These are phyloP conservation scores for Ascochyta fabae DNA, from an alignment of 2,329 filamentous ascomycete genomes.

Conservation along the genomic window DNA sequence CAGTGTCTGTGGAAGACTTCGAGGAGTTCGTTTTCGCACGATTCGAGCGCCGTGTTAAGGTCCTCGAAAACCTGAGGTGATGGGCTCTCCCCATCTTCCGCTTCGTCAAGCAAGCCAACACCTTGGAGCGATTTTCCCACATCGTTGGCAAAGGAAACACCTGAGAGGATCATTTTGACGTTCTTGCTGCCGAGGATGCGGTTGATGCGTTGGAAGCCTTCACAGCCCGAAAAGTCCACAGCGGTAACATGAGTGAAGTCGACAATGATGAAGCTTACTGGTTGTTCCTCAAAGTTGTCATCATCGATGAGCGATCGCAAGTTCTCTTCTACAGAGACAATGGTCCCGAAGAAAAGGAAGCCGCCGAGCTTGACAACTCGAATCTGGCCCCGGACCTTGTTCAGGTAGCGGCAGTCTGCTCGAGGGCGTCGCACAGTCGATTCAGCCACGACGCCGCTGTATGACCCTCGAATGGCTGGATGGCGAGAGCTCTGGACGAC, in stretches of 20 bases:
- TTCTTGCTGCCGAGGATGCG: slow-evolving; percentile 78
- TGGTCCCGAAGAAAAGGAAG: slow-evolving; percentile 98
- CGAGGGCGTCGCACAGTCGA: slow-evolving; percentile 93
- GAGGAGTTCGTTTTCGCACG: slow-evolving; percentile 92
- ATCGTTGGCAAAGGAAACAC: slow-evolving; percentile 75
- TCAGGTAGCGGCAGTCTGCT: slow-evolving; percentile 84
- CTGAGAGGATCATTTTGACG: slow-evolving; percentile 82
- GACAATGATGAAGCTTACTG: slow-evolving; percentile 87
- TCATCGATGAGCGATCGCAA: slow-evolving; percentile 84
- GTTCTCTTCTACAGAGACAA: slow-evolving; percentile 90
- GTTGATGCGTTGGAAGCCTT: slow-evolving; percentile 92
- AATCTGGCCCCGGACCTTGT: slow-evolving; percentile 85
- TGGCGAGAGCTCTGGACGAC: slow-evolving; percentile 91
- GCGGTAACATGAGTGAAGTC: slow-evolving; percentile 90
- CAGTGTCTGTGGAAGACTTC: slow-evolving; percentile 62
- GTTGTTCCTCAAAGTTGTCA: slow-evolving; percentile 75
- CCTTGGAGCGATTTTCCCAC: slow-evolving; percentile 81
- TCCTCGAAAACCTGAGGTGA: slow-evolving; percentile 75
- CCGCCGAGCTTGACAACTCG: slow-evolving; percentile 90
- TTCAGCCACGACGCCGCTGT: slow-evolving; percentile 84
- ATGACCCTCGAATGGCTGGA: slow-evolving; percentile 87
- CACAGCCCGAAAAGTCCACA: slow-evolving; percentile 93
- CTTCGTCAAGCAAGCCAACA: slow-evolving; percentile 79
- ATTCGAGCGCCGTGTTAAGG: slow-evolving; percentile 90
- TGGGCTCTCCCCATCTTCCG: slow-evolving; percentile 66